Evolutionary conservation across 1,139 yeast genomes (phyloP).

Genomic region (Pichia sp.): DNA sequence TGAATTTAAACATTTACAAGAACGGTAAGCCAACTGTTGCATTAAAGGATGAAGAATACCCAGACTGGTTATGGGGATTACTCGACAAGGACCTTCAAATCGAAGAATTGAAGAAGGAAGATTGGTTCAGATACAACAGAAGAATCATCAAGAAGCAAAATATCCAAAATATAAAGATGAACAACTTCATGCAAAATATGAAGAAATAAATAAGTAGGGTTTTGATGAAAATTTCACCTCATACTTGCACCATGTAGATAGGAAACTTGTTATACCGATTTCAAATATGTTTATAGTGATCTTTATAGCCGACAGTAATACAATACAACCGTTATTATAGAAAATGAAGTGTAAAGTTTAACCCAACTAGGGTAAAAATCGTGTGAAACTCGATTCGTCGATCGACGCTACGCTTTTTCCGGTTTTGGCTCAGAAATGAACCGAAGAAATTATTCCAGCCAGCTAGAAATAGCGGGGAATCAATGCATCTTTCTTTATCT

Average conservation of each 20-base stretch:
- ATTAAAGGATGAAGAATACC: slow-evolving; percentile 82
- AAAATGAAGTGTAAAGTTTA: no score
- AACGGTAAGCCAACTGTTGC: slow-evolving; percentile 91
- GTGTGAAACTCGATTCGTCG: no score
- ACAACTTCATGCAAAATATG: slow-evolving; percentile 59
- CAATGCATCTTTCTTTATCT: no score
- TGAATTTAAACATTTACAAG: slow-evolving; percentile 76
- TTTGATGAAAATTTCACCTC: not conserved
- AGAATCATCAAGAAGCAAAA: slow-evolving; percentile 67
- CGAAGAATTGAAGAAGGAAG: slow-evolving; percentile 47
- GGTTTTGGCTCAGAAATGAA: no score
- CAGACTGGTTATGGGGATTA: slow-evolving; percentile 94
- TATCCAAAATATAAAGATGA: slow-evolving; percentile 69
- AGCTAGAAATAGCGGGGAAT: no score
- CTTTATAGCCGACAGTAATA: no score
- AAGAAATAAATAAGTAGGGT: not conserved
- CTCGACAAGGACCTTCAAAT: slow-evolving; percentile 61
- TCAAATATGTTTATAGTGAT: no score
- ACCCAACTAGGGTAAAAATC: no score
- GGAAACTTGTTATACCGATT: no score
- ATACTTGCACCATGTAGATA: not conserved
- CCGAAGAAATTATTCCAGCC: no score
- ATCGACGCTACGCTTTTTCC: no score
- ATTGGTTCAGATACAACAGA: slow-evolving; percentile 67
- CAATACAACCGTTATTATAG: no score